Base-by-base conservation (phyloP, 2,329 filamentous ascomycete species). In the Zarea fungicola region DNA sequence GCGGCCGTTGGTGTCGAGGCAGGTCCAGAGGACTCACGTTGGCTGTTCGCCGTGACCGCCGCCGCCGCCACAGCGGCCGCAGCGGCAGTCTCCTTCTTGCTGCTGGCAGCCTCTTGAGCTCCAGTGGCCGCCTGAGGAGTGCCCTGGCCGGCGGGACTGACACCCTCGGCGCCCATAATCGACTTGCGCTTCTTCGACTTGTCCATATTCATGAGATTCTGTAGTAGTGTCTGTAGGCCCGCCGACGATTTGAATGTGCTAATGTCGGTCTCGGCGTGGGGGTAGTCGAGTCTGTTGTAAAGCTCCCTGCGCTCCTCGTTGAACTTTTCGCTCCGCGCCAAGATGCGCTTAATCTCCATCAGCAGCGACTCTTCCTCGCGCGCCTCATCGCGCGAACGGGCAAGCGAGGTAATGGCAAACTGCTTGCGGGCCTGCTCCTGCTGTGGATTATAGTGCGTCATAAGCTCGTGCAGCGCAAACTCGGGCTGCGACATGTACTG, bases 331-430 rank as follows among this genome's bases (percentile, higher is more conserved):
- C 91, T 88, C 52, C 90, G 84, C 54, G 87, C 84, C 60, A 95
- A 81, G 56, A 99, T 97, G 51, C 93, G 85, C 61, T 95, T 90
- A 48, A 99, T 81, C 63, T 99, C 93, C 51, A 92, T 78, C 16
- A 99, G 77, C 3, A 99, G 72, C 28, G 89, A 85, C 58, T 95
- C 87, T 68, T 99, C 93, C 65, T 99, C 93, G 54, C 88, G 84
- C 22, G 92, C 87, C 67, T 99, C 92, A 54, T 96, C 89, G 54
- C 84, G 84, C 8, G 85, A 87, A 34, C 93, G 81, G 41, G 84
- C 81, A 55, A 97, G 78, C 40, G 91, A 81, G 42, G 85, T 83
- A 54, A 87, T 80, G 4, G 90, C 92, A 60, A 96, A 87, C 50
- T 87, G 81, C 70, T 97, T 99, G 54, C 93, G 83, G 46, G 81